Evolutionary conservation across 805 yeast genomes (phyloP).

Genomic region (Lipomyces yamadae): DNA sequence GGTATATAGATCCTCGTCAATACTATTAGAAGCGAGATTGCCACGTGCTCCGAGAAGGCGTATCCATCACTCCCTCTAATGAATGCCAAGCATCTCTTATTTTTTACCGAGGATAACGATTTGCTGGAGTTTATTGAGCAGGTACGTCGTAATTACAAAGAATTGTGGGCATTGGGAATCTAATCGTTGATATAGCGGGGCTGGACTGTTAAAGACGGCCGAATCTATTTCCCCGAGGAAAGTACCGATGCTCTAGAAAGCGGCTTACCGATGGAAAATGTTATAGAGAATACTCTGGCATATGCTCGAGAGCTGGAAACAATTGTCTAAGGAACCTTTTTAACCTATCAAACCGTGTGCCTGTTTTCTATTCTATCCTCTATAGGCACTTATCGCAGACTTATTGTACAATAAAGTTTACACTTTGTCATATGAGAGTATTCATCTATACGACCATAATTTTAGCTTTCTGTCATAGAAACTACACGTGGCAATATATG

Average conservation of each 20-base stretch:
- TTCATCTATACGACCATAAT: constrained; percentile 56
- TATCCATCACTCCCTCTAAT: constrained; percentile 76
- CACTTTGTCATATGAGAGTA: not conserved
- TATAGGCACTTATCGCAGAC: constrained; percentile 3
- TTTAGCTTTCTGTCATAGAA: constrained; percentile 88
- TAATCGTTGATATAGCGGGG: constrained; percentile 46
- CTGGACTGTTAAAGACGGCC: constrained; percentile 62
- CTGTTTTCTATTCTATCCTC: not conserved
- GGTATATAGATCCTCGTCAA: constrained; percentile 47
- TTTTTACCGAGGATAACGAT: constrained; percentile 63
- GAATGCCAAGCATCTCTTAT: constrained; percentile 80
- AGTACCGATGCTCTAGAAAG: constrained; percentile 45
- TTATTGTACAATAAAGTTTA: constrained; percentile 17
- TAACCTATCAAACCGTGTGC: not conserved
- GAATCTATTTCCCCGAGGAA: constrained; percentile 46
- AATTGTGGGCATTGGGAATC: not conserved
- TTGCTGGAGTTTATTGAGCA: constrained; percentile 59
- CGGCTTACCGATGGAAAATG: constrained; percentile 50
- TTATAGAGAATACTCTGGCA: constrained; percentile 73
- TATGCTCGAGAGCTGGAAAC: constrained; percentile 93
- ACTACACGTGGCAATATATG: constrained; percentile 75
- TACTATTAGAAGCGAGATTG: constrained; percentile 85
- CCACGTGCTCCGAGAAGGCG: constrained; percentile 78
- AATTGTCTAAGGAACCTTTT: constrained; percentile 59
- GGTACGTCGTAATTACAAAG: constrained; percentile 14